These are phyloP conservation scores for Sporothrix curviconia DNA, from an alignment of 2,329 filamentous ascomycete species.

Conservation along the genomic window DNA sequence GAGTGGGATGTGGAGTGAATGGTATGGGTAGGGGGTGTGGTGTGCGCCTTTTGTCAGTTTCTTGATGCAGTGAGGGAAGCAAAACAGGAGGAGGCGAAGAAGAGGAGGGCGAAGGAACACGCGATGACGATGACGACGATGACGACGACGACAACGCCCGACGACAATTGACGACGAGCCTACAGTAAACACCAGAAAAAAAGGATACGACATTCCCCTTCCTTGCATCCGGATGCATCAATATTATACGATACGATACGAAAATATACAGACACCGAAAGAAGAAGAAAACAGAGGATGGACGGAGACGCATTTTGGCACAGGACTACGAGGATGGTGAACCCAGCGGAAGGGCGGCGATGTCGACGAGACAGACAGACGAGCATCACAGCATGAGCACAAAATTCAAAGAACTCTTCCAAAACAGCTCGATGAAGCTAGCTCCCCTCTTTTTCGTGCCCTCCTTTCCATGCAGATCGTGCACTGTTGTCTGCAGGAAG, in stretches of 20 bases:
- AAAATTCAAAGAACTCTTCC: too few relatives aligned
- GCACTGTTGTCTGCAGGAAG: too few relatives aligned
- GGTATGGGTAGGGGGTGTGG: too few relatives aligned
- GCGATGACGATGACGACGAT: not conserved
- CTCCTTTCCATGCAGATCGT: too few relatives aligned
- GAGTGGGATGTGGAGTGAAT: conserved; percentile 38
- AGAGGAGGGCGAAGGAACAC: not conserved
- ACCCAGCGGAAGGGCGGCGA: too few relatives aligned
- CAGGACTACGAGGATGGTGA: not conserved
- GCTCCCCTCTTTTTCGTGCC: too few relatives aligned
- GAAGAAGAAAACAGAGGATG: not conserved
- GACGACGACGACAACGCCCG: not conserved
- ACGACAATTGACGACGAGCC: not conserved
- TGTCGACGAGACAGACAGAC: not conserved
- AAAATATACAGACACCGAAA: not conserved
- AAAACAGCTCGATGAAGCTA: too few relatives aligned
- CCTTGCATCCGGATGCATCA: not conserved
- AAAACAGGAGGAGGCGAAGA: not conserved
- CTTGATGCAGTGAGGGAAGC: not conserved
- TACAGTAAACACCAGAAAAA: too few relatives aligned
- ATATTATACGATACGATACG: too few relatives aligned
- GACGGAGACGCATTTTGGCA: too few relatives aligned
- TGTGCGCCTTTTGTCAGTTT: too few relatives aligned
- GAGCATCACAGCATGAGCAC: too few relatives aligned
- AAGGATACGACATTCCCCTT: not conserved